Evolutionary conservation across 164 flowering plant genomes (phyloP), one percentile per base, ranked within the genome.

Genomic region (Brasenia schreberi): DNA sequence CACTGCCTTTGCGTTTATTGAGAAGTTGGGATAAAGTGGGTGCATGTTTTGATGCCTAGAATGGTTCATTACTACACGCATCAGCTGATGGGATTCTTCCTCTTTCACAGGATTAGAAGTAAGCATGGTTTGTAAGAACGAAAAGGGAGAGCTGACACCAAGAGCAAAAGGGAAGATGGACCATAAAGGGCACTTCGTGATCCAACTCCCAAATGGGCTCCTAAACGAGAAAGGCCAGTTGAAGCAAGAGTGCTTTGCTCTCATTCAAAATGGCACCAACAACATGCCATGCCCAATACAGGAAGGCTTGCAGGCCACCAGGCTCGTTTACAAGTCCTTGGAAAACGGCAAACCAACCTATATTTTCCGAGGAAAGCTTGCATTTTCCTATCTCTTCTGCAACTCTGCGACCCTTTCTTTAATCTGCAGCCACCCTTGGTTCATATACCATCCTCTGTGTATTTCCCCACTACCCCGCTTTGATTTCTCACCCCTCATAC

Each of bases 231-330:
- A 83, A 61, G 89, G 80, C 5, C 69, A 74, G 16, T 59, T 84
- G 42, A 82, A 75, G 44, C 84, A 85, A 65, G 86, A 87, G 63
- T 90, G 93, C 78, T 83, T 69, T 66, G 96, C 88, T 5, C 89
- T 83, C 64, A 81, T 90, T 60, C 87, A 82, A 68, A 80, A 85
- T 65, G 82, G 87, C n/a, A 65, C 86, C 0, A 65, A 72, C 4
- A 5, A 74, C 0, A 49, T 49, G 12, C 87, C 93, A 0, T 87
- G 96, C 70, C 87, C 90, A 4, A 76, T 83, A 5, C 77, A 73
- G 44, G 68, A 71, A 44, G 88, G 81, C 23, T 12, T 82, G 0
- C 76, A 82, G 61, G 66, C 80, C 64, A 69, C 89, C 19, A 87
- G 82, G 72, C 68, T 85, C 2, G 72, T 81, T 14, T 69, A 73